phyloP scores from a whole-genome alignment of 768 basidiomycete species.

The Mycena vitilis region DNA sequence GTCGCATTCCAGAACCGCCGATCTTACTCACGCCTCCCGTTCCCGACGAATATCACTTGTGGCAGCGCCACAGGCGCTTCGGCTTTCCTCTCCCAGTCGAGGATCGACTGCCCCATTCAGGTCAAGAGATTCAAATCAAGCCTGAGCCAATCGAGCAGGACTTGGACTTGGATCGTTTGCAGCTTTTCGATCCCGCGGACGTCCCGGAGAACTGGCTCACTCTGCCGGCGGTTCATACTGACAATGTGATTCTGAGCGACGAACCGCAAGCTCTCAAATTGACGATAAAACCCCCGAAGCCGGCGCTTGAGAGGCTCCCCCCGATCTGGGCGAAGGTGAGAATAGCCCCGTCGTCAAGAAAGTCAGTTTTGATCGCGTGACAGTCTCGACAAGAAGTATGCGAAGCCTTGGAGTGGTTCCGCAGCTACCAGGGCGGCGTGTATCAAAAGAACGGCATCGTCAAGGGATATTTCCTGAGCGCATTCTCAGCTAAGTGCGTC shows the following conservation, averaged over 20 bases:
- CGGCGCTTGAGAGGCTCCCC: slow-evolving; percentile 4
- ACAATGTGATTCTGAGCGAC: not conserved
- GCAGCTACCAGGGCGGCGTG: slow-evolving; percentile 84
- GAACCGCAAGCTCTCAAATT: not conserved
- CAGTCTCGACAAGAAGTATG: slow-evolving; percentile 89
- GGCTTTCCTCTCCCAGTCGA: too few species aligned
- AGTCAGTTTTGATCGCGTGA: not conserved
- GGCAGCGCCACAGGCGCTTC: too few species aligned
- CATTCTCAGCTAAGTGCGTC: slow-evolving; percentile 71
- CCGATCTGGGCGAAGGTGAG: slow-evolving; percentile 10
- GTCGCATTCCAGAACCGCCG: not conserved
- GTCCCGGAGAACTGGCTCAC: slow-evolving; percentile 6
- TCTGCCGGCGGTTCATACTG: not conserved
- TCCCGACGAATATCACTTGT: too few species aligned
- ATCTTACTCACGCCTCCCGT: too few species aligned
- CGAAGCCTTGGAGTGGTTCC: slow-evolving; percentile 81
- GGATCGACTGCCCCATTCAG: not conserved
- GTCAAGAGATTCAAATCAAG: not conserved
- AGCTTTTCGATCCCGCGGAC: not conserved
- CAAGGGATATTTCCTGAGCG: slow-evolving; percentile 83
- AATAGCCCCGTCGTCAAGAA: not conserved
- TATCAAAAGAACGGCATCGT: slow-evolving; percentile 70
- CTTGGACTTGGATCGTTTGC: not conserved
- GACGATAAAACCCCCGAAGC: not conserved
- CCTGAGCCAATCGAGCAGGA: not conserved